phyloP scores from a whole-genome alignment of 2,329 filamentous ascomycete genomes.

The Talaromyces sp. region DNA sequence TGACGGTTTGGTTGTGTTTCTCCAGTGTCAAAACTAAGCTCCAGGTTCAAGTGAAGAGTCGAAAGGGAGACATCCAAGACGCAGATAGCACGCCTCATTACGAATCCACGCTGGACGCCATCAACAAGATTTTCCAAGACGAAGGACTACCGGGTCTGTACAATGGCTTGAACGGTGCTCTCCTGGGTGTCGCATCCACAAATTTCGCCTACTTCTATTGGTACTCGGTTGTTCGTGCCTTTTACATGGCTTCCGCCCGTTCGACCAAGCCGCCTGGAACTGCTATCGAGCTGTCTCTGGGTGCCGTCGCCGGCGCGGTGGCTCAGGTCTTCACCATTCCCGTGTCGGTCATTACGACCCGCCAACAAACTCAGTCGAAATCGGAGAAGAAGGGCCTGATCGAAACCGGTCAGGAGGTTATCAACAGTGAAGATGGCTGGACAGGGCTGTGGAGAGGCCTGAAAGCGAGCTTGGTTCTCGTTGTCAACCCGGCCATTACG shows the following conservation, averaged over 20 bases:
- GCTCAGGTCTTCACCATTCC: constrained; percentile 97
- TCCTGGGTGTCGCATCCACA: constrained; percentile 89
- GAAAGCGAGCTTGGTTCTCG: constrained; percentile 91
- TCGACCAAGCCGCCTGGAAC: constrained; percentile 66
- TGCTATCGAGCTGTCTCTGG: constrained; percentile 73
- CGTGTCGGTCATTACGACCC: constrained; percentile 88
- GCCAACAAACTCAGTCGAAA: constrained; percentile 89
- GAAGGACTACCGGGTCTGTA: constrained; percentile 84
- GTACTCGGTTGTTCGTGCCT: constrained; percentile 80
- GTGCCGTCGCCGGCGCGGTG: constrained; percentile 80
- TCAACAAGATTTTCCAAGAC: constrained; percentile 72
- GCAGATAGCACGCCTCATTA: constrained; percentile 65
- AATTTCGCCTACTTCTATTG: constrained; percentile 99
- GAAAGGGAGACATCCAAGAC: constrained; percentile 39
- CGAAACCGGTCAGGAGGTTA: constrained; percentile 82
- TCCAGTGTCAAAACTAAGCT: constrained; percentile 87
- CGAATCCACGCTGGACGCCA: constrained; percentile 78
- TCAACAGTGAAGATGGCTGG: constrained; percentile 84
- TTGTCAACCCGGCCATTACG: constrained; percentile 94
- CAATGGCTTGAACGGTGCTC: constrained; percentile 76
- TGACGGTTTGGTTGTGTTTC: neutral
- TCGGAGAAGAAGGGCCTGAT: constrained; percentile 78
- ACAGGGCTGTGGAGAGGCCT: constrained; percentile 88
- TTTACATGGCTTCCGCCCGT: constrained; percentile 63
- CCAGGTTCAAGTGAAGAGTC: constrained; percentile 82